Conservation (phyloP, 1,139 yeast species). For the Kodamaea ohmeri region DNA sequence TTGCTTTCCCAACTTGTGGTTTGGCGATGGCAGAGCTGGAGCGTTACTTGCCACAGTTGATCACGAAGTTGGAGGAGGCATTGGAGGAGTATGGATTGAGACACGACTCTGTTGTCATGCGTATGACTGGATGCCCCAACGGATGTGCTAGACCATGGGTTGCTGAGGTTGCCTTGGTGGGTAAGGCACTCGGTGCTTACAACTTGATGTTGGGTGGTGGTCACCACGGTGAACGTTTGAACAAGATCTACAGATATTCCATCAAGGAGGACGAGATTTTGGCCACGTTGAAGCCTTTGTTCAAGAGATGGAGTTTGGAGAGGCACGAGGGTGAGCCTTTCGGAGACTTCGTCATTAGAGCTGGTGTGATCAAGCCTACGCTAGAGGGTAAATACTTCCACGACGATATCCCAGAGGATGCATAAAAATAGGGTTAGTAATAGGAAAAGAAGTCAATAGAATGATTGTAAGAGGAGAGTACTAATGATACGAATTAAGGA, state of each 20-base stretch:
- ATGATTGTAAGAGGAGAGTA: background rate
- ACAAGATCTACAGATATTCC: constrained; percentile 85
- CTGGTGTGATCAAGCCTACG: constrained; percentile 83
- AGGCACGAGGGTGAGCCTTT: constrained; percentile 90
- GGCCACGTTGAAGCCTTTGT: constrained; percentile 72
- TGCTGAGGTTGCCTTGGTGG: constrained; percentile 93
- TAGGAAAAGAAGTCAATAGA: background rate
- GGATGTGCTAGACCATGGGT: constrained; percentile 99
- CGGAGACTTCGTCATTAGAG: constrained; percentile 89
- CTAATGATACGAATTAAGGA: no score
- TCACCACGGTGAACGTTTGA: constrained; percentile 87
- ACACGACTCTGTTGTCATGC: constrained; percentile 92
- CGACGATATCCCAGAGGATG: constrained; percentile 83
- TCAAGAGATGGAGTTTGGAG: constrained; percentile 92
- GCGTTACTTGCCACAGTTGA: constrained; percentile 83
- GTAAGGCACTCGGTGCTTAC: constrained; percentile 92
- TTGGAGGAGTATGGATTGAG: constrained; percentile 91
- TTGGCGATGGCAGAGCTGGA: constrained; percentile 99
- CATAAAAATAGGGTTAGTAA: constrained; percentile 4
- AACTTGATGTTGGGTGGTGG: constrained; percentile 97
- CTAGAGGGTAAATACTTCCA: constrained; percentile 91
- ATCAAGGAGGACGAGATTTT: constrained; percentile 89
- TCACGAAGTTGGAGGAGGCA: constrained; percentile 76
- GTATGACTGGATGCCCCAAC: constrained; percentile 99
- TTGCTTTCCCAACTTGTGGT: constrained; percentile 98